phyloP scores from a whole-genome alignment of 345 rosid species.

The Kandelia obovata region DNA sequence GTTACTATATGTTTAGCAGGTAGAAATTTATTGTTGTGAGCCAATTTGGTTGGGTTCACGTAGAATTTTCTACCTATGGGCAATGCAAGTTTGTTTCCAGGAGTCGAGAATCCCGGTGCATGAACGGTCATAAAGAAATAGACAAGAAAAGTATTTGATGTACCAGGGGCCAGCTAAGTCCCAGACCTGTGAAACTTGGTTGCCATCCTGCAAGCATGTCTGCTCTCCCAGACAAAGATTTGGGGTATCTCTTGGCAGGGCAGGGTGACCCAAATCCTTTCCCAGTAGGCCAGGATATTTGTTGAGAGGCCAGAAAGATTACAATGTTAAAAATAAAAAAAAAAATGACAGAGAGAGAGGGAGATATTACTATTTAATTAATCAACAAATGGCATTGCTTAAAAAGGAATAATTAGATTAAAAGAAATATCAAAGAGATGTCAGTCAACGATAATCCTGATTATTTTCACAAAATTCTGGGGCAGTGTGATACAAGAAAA shows the following conservation, averaged over 20 bases:
- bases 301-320: background rate
- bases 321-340: no score
- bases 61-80: background rate
- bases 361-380: no score
- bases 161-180: conserved; percentile 25
- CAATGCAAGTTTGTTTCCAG: conserved; percentile 2
- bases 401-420: no score
- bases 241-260: conserved; percentile 46
- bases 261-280: conserved; percentile 2
- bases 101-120: conserved; percentile 22
- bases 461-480: no score
- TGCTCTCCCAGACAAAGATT: conserved; percentile 53
- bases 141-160: conserved; percentile 26
- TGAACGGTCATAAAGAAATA: conserved; percentile 22
- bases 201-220: conserved; percentile 37
- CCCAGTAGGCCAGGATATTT: background rate
- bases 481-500: background rate
- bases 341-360: no score
- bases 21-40: conserved; percentile 3
- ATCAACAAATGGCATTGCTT: no score
- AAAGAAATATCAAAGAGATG: no score
- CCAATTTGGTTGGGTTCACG: background rate
- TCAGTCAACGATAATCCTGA: no score
- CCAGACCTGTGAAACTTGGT: conserved; percentile 33
- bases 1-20: background rate